Base-by-base conservation (phyloP, 139 green algal species). In the Chlamydomonas eustigma region DNA sequence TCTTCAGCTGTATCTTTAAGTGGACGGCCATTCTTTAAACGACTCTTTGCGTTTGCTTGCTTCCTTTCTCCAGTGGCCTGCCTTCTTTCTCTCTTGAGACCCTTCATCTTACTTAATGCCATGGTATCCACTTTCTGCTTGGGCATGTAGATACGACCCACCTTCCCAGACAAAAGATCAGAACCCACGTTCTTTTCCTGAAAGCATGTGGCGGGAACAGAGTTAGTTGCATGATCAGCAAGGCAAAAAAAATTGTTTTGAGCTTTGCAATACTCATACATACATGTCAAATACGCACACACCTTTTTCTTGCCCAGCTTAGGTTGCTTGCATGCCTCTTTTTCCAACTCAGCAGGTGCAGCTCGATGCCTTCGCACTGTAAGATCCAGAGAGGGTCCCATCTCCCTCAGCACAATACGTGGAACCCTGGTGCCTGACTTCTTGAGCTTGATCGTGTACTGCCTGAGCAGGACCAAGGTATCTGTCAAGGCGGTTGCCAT, bases 141-240 rank as follows among this genome's bases (percentile, higher is more conserved):
- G 25, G 93, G 94, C 87, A 98, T 92, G 87, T 97, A 98, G 72
- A 98, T 94, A 69, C 90, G 89, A 2, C 94, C 93, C 8, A 97
- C 90, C 80, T 93, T 95, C 75, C 93, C 92, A 2, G 88, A 83
- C 84, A 97, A 64, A 6, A 75, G 39, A 78, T 96, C 90, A 31
- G 69, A 82, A 2, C 63, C 69, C 30, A 95, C 91, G 76, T 97
- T 97, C 90, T 97, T 97, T 74, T 92, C 83, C 91, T 95, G 88
- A 79, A 12, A 58, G 44, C 12, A 18, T 28, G 44, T 12, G 12
- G 18, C 12, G 44, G 12, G 18, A 58, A 18, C 18, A 58, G 12
- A 28, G 12, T 58, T 18, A 58, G 44, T 58, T 58, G 44, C 44
- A 58, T 28, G 44, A 18, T 28, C 44, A 58, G 12, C 44, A 58